Conservation (phyloP, 176 grass and related monocot species). For the Thalia dealbata region DNA sequence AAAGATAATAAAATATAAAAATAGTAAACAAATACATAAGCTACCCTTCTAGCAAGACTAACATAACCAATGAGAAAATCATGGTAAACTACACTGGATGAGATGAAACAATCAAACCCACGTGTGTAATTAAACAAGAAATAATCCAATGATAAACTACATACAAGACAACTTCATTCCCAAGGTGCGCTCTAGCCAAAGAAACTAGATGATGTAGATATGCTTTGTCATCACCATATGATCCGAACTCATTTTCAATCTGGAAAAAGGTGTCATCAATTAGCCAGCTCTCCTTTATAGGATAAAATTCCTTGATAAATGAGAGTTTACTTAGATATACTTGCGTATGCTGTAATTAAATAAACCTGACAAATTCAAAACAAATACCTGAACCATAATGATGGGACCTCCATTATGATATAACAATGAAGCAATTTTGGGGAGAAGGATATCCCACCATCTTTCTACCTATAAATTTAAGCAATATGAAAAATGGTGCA, state of each 20-base stretch:
- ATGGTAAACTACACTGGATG: not conserved
- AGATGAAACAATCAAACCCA: not conserved
- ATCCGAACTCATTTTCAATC: constrained; percentile 99
- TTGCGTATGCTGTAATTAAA: not conserved
- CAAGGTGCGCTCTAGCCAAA: constrained; percentile 74
- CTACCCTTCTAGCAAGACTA: no score
- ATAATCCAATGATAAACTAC: constrained; percentile 13
- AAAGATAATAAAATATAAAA: no score
- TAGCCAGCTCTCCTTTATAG: not conserved
- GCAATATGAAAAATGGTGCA: not conserved
- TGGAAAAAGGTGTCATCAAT: constrained; percentile 18
- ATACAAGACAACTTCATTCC: constrained; percentile 62
- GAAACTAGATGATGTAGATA: constrained; percentile 69
- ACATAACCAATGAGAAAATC: not conserved
- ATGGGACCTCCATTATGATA: constrained; percentile 79
- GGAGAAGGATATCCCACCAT: constrained; percentile 79
- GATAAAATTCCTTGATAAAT: not conserved
- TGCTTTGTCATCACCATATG: constrained; percentile 76
- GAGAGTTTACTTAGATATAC: constrained; percentile 17
- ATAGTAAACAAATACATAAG: no score
- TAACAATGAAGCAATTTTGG: constrained; percentile 58
- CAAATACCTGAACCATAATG: constrained; percentile 91
- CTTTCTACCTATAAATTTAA: constrained; percentile 60
- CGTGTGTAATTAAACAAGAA: not conserved
- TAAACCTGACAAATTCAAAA: not conserved